These are phyloP conservation scores for Vanderwaltozyma tropicalis DNA, from an alignment of 805 yeast genomes.

Conservation along the genomic window DNA sequence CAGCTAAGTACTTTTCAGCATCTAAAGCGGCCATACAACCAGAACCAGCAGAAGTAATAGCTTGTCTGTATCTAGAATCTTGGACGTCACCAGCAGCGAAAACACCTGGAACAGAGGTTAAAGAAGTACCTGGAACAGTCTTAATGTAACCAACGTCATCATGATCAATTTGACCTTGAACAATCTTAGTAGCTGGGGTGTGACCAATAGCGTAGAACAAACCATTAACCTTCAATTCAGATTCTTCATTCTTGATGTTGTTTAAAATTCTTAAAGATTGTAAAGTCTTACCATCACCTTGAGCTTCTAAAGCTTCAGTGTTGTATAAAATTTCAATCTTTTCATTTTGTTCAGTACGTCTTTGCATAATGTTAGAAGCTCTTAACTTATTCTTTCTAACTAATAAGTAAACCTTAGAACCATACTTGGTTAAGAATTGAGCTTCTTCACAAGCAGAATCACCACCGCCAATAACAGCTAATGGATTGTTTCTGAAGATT, in stretches of 20 bases:
- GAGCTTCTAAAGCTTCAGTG: conserved; percentile 76
- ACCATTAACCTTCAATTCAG: conserved; percentile 74
- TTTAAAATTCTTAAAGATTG: conserved; percentile 54
- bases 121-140: conserved; percentile 86
- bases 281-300: conserved; percentile 88
- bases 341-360: conserved; percentile 72
- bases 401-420: conserved; percentile 84
- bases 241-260: conserved; percentile 56
- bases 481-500: conserved; percentile 93
- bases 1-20: conserved; percentile 75
- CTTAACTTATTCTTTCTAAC: conserved; percentile 92
- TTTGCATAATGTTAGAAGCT: conserved; percentile 96
- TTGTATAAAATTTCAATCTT: conserved; percentile 87
- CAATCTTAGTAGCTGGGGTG: conserved; percentile 84
- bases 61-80: conserved; percentile 95
- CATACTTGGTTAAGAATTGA: conserved; percentile 90
- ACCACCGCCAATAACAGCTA: conserved; percentile 98
- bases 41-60: conserved; percentile 98
- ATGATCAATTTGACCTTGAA: conserved; percentile 65
- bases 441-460: conserved; percentile 99
- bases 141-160: conserved; percentile 83
- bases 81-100: conserved; percentile 99
- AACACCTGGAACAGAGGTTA: conserved; percentile 81
- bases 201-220: conserved; percentile 98
- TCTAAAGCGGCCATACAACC: conserved; percentile 99